Base-by-base conservation (phyloP, 768 basidiomycete species). In the Mycena amicta region DNA sequence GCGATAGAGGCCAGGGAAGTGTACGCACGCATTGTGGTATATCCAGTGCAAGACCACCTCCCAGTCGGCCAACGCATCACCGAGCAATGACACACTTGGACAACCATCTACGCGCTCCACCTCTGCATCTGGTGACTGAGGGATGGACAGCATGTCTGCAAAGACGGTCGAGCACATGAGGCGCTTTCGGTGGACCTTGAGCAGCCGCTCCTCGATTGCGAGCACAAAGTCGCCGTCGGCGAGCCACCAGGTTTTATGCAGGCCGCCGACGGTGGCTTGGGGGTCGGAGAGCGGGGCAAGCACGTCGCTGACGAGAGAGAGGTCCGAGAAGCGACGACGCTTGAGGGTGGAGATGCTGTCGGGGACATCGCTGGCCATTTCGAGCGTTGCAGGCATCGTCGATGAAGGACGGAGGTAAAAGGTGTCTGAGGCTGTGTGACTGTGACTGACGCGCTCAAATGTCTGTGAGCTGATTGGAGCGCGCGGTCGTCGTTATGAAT, bases 181-280 rank as follows among this genome's bases (percentile, higher is more conserved):
- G 4, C 59, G 55, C 4, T 27, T 40, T 23, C 63, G 55, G 47
- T 74, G 71, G 8, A 75, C 59, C 40, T 69, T 72, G 60, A 72
- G 62, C 13, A 59, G 53, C 22, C 58, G 60, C n/a, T 56, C 22
- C 50, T 69, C 67, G 29, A 75, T 65, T 1, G 61, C 62, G 6
- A 77, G 65, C 18, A 75, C 66, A 49, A 75, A 66, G 53, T 77
- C 72, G 11, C 77, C 75, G 53, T 75, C 74, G 22, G 59, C 37
- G 59, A 72, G 75, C 71, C 72, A 75, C 22, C 59, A 53, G 13
- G 39, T 51, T 54, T 60, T 57, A 11, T 54, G 28, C 33, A 51
- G 31, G 13, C 46, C 12, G 33, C 50, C 43, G 28, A 40, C 23
- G 45, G 27, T 52, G 29, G 50, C 43, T 16, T 26, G 47, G 5